Evolutionary conservation across 2,329 filamentous ascomycete genomes (phyloP).

Genomic region (Aquanectria penicillioides): DNA sequence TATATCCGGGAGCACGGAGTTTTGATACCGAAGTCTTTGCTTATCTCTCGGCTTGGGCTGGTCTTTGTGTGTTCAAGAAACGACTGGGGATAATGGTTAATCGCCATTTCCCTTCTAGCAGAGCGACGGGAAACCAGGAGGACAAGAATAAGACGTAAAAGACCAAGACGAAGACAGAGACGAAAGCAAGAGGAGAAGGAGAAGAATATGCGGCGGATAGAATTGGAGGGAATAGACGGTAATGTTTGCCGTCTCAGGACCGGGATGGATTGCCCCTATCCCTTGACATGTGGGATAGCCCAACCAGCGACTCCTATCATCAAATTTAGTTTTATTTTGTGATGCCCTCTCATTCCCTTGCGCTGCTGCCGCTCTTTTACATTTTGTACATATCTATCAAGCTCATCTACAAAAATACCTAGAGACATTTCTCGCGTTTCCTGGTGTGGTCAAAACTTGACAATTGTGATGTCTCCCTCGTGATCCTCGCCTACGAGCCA

Average conservation of each 20-base stretch:
- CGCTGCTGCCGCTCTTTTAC: constrained; percentile 6
- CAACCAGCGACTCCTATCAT: constrained; percentile 25
- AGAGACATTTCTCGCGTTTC: not conserved
- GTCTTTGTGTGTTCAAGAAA: constrained; percentile 17
- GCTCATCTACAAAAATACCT: constrained; percentile 36
- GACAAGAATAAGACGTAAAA: constrained; percentile 9
- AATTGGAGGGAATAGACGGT: constrained; percentile 25
- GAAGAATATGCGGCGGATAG: constrained; percentile 21
- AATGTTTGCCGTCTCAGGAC: constrained; percentile 21
- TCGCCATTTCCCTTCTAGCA: constrained; percentile 21
- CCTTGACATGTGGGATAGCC: constrained; percentile 27
- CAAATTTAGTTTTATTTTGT: constrained; percentile 36
- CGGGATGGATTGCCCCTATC: constrained; percentile 20
- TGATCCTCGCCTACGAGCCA: constrained; percentile 70
- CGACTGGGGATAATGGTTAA: constrained; percentile 11
- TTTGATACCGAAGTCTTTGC: constrained; percentile 30
- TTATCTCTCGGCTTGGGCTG: constrained; percentile 25
- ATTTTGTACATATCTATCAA: constrained; percentile 10
- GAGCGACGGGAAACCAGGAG: constrained; percentile 18
- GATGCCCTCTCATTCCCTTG: constrained; percentile 18
- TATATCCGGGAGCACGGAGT: constrained; percentile 38
- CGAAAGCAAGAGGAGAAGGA: constrained; percentile 7
- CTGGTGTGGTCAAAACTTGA: constrained; percentile 53
- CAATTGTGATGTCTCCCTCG: constrained; percentile 60
- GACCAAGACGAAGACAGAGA: constrained; percentile 13